Percentiles rank a stretch among this genome's conserved stretches.
Conservation (phyloP, 1,284 basidiomycete genomes). For the Peniophora sp. region DNA sequence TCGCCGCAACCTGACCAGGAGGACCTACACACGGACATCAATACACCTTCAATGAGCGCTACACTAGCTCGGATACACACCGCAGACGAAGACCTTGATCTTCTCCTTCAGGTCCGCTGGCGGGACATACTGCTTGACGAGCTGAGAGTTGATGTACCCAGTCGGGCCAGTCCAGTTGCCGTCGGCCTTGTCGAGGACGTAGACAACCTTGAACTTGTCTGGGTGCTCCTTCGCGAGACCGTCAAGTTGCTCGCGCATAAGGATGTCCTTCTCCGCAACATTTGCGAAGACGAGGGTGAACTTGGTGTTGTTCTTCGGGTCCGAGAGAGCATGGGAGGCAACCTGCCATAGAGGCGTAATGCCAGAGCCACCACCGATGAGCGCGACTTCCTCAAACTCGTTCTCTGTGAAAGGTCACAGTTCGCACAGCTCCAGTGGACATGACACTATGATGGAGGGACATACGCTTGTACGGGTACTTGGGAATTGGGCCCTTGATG, state of each 20-base stretch:
- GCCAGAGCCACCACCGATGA: slow-evolving; percentile 88
- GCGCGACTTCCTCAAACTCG: slow-evolving; percentile 77
- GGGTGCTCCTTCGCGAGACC: slow-evolving; percentile 63
- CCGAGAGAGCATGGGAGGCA: slow-evolving; percentile 63
- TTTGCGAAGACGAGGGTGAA: slow-evolving; percentile 92
- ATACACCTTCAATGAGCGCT: neutral
- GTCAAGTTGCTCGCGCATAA: slow-evolving; percentile 80
- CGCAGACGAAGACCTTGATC: slow-evolving; percentile 87
- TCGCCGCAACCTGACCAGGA: slow-evolving; percentile 74
- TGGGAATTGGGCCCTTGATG: slow-evolving; percentile 87
- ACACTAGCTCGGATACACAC: slow-evolving; percentile 26
- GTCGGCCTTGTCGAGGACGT: slow-evolving; percentile 77
- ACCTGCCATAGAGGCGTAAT: slow-evolving; percentile 78
- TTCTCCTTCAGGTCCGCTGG: slow-evolving; percentile 67
- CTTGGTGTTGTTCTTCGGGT: slow-evolving; percentile 84
- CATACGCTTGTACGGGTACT: slow-evolving; percentile 74
- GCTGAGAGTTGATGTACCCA: slow-evolving; percentile 67
- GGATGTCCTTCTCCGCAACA: slow-evolving; percentile 85
- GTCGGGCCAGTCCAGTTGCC: slow-evolving; percentile 32
- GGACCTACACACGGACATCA: slow-evolving; percentile 42
- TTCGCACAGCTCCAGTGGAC: too few species aligned
- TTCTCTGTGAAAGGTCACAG: slow-evolving; percentile 50
- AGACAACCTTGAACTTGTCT: slow-evolving; percentile 74
- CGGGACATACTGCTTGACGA: slow-evolving; percentile 70
- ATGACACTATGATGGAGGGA: neutral